Conservation (phyloP, 176 grass and related monocot genomes). For the Oryza rufipogon region DNA sequence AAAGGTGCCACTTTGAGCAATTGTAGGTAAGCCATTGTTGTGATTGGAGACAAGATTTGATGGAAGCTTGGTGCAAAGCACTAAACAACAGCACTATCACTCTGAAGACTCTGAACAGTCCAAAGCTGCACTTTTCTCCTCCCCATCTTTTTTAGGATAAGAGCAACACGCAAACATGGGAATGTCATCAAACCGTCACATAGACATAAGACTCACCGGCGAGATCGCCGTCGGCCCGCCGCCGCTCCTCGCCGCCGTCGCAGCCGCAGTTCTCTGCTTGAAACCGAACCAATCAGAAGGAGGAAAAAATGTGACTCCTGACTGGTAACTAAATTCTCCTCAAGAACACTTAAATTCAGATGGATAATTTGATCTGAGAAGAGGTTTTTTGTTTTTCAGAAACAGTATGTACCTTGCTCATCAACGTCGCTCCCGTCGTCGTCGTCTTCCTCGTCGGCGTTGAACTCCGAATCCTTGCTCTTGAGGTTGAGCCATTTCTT, state of each 20-base stretch:
- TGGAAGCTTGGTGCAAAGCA: constrained; percentile 5
- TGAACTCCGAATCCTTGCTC: constrained; percentile 64
- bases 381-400: neutral
- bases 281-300: neutral
- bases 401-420: constrained; percentile 26
- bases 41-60: neutral
- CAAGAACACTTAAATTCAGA: neutral
- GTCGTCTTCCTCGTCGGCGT: constrained; percentile 64
- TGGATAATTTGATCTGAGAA: neutral
- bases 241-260: neutral
- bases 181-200: neutral
- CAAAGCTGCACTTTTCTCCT: constrained; percentile 10
- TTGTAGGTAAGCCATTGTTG: neutral
- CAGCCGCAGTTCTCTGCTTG: constrained; percentile 53
- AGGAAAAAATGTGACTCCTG: neutral
- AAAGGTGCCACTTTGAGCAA: neutral
- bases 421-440: constrained; percentile 51
- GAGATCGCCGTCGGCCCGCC: neutral
- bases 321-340: neutral
- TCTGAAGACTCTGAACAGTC: neutral
- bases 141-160: constrained; percentile 6
- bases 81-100: neutral
- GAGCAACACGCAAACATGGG: constrained; percentile 1
- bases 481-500: constrained; percentile 94
- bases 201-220: constrained; percentile 24